Evolutionary conservation across 495 filamentous ascomycete genomes (phyloP).

Genomic region (Tuber magnatum): DNA sequence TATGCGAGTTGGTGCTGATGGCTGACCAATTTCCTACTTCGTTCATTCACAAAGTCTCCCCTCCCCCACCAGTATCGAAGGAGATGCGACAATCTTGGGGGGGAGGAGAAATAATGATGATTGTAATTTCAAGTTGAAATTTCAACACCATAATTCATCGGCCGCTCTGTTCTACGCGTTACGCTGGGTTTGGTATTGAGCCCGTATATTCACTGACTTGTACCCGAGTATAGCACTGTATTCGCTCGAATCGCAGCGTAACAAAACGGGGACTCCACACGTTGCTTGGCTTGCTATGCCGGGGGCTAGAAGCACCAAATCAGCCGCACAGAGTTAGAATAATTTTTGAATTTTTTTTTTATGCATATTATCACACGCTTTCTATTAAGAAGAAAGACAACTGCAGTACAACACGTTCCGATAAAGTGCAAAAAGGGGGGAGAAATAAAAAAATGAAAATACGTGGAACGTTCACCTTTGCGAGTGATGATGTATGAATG

Average conservation of each 20-base stretch:
- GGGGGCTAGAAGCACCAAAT: not conserved
- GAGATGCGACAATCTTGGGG: no score
- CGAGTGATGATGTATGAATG: not conserved
- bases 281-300: not conserved
- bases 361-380: not conserved
- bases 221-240: no score
- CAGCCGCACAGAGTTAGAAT: not conserved
- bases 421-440: not conserved
- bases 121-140: no score
- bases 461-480: not conserved
- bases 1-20: no score
- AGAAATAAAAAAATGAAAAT: not conserved
- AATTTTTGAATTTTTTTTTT: not conserved
- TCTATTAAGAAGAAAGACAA: not conserved
- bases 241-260: not conserved
- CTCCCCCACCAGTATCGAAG: no score
- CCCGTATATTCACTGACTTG: not conserved
- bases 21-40: no score
- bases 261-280: not conserved
- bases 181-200: not conserved
- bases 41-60: no score
- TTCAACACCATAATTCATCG: no score
- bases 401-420: not conserved
- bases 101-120: no score
- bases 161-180: not conserved